Percentiles rank a stretch among this genome's conserved stretches.
These are phyloP conservation scores for Talaromyces proteolyticus DNA, from an alignment of 495 filamentous ascomycete species.

Conservation along the genomic window DNA sequence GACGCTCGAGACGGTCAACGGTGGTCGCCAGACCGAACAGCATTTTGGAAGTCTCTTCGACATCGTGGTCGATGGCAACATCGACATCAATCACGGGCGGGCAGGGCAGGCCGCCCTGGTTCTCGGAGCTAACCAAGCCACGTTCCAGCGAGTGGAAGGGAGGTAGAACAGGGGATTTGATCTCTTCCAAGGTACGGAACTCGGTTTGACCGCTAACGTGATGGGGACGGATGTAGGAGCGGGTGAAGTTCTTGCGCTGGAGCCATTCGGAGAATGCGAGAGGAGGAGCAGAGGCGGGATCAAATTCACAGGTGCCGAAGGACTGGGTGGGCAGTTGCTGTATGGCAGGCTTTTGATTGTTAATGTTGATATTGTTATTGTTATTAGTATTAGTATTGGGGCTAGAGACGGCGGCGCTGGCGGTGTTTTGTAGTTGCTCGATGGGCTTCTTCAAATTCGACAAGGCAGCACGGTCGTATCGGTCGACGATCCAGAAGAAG, in stretches of 20 bases:
- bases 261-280: constrained; percentile 41
- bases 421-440: constrained; percentile 18
- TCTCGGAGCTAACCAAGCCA: constrained; percentile 36
- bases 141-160: constrained; percentile 41
- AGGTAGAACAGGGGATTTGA: constrained; percentile 36
- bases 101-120: constrained; percentile 34
- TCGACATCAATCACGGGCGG: constrained; percentile 41
- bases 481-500: constrained; percentile 41
- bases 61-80: constrained; percentile 33
- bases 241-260: constrained; percentile 43
- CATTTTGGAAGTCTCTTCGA: constrained; percentile 45
- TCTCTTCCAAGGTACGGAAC: constrained; percentile 35
- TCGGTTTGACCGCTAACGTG: constrained; percentile 31
- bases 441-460: constrained; percentile 34
- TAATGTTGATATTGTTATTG: too few relatives aligned
- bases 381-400: too few relatives aligned
- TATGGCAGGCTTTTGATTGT: not conserved
- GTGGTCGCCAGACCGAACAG: constrained; percentile 48
- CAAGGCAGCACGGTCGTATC: constrained; percentile 37
- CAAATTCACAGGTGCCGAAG: constrained; percentile 24
- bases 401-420: not conserved
- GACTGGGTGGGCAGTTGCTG: constrained; percentile 12
- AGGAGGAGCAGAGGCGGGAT: constrained; percentile 30
- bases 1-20: constrained; percentile 40
- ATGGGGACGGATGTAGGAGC: constrained; percentile 39